Base-by-base conservation (phyloP, 257 asterid genomes). In the Solanum phureja region DNA sequence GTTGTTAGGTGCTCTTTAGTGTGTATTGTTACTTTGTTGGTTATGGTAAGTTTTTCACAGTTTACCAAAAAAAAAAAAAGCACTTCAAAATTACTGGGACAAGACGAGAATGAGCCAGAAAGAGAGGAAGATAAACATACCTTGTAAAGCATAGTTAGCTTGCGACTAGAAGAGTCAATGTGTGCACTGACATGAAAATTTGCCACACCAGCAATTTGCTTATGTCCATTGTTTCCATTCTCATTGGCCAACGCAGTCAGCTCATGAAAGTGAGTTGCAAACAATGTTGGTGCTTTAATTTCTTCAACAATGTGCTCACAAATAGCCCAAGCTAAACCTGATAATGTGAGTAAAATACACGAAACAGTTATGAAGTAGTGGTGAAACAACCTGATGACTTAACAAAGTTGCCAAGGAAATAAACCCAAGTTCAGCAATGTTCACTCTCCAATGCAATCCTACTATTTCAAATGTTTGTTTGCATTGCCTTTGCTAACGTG, bases 221-320 rank as follows among this genome's bases (percentile, higher is more conserved):
- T 89, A 83, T 89, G 92, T 76, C 87, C 94, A 62, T 88, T 85
- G 82, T 89, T 89, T 37, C 88, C 60, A 90, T 89, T 91, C 74
- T 88, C 95, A 90, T 90, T 91, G 92, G 98, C 97, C 90, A 97
- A 91, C 19, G 95, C 98, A 89, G 98, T 97, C 92, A 97, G 91
- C 95, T 97, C 99, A 90, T 97, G 99, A 90, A 97, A 97, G 92
- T 97, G 99, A 88, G 99, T 97, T 87, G 99, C 99, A 91, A 95
- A 97, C 76, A 95, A 88, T 34, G 99, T 97, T 82, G 99, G 99
- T 86, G 99, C 99, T 90, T 90, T 91, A 83, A 97, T 95, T 86
- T 87, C 96, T 90, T 95, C 94, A 76, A 95, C 95, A 62, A 97
- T 91, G 92, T 97, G 98, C 94, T 97, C 99, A 90, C 98, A 97